Evolutionary conservation across 371 early-diverging fungal species (phyloP).

Genomic region (Mucor mucedo): DNA sequence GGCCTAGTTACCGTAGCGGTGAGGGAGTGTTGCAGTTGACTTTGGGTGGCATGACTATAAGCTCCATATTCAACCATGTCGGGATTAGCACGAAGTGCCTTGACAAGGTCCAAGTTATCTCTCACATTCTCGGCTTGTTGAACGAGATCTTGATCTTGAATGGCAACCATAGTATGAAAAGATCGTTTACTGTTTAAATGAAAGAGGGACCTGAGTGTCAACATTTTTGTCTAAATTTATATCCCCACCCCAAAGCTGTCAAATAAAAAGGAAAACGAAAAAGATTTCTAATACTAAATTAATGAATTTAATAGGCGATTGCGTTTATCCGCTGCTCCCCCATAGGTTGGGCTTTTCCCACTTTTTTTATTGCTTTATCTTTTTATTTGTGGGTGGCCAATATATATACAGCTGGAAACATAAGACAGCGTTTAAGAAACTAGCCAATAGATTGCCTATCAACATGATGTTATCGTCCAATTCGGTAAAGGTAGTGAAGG

Average conservation of each 20-base stretch:
- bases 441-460: conserved; percentile 71
- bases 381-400: conserved; percentile 51
- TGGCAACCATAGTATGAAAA: conserved; percentile 17
- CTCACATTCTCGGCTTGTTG: conserved; percentile 66
- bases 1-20: conserved; percentile 36
- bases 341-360: not conserved
- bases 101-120: conserved; percentile 41
- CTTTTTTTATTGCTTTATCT: not conserved
- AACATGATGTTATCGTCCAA: conserved; percentile 82
- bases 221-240: too few species aligned
- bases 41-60: conserved; percentile 34
- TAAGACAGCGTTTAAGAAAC: conserved; percentile 78
- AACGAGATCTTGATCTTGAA: conserved; percentile 15
- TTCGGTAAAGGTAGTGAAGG: conserved; percentile 91
- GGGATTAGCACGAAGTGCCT: conserved; percentile 32
- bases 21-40: conserved; percentile 33
- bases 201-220: too few species aligned
- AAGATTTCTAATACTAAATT: too few species aligned
- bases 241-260: too few species aligned
- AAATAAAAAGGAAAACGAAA: too few species aligned
- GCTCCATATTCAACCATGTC: conserved; percentile 38
- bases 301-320: too few species aligned
- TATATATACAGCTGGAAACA: conserved; percentile 83
- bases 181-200: too few species aligned
- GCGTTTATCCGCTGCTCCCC: not conserved